phyloP scores from a whole-genome alignment of 2,329 filamentous ascomycete genomes.

The Cryphonectria parasitica region DNA sequence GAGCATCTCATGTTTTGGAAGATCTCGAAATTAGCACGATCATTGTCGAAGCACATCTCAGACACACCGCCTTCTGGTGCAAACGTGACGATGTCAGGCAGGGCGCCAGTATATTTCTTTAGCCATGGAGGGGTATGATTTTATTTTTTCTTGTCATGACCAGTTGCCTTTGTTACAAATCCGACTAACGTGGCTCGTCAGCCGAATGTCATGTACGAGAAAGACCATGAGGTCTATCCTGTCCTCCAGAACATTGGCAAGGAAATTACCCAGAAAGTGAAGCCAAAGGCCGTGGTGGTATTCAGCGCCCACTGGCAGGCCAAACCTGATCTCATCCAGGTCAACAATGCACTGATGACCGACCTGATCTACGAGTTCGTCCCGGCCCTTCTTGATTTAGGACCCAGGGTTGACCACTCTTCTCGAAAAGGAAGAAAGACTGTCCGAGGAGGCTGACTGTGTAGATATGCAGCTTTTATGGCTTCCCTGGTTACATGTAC shows the following conservation, averaged over 20 bases:
- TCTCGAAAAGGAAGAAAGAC: too few relatives aligned
- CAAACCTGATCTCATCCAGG: constrained; percentile 56
- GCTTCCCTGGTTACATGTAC: constrained; percentile 72
- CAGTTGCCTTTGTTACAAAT: not conserved
- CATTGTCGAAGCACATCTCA: not conserved
- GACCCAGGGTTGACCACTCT: too few relatives aligned
- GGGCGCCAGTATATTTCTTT: constrained; percentile 53
- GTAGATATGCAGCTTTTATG: constrained; percentile 57
- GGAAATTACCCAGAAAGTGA: constrained; percentile 72
- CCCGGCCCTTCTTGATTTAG: not conserved
- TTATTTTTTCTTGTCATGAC: too few relatives aligned
- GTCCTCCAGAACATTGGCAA: constrained; percentile 67
- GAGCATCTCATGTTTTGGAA: constrained; percentile 17
- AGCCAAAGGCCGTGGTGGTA: constrained; percentile 73
- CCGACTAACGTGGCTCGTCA: constrained; percentile 31
- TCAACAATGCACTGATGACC: constrained; percentile 68
- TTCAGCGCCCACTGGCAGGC: constrained; percentile 81
- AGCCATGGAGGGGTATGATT: constrained; percentile 51
- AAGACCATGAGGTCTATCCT: constrained; percentile 67
- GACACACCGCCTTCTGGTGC: not conserved
- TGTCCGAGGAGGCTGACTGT: constrained; percentile 29
- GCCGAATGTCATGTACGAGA: constrained; percentile 71
- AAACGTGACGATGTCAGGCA: constrained; percentile 34
- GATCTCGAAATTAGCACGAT: constrained; percentile 6
- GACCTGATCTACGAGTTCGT: constrained; percentile 67